Evolutionary conservation across 768 basidiomycete genomes (phyloP), one percentile per base, ranked within the genome.

Genomic region (Rhodotorula taiwanensis): DNA sequence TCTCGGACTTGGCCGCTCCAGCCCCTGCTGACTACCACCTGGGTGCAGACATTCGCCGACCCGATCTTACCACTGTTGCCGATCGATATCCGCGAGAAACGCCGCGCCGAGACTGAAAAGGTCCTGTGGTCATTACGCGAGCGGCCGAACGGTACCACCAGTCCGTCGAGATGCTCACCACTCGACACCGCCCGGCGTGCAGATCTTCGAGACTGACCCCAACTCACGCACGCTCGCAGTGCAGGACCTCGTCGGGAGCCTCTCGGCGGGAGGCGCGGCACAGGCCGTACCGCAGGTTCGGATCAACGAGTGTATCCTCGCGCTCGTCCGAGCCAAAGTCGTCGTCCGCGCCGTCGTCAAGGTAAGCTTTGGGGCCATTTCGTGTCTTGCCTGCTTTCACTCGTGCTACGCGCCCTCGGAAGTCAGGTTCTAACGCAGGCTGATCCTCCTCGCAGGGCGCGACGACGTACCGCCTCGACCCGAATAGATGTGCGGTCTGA

Each of bases 281-380:
- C 27, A 52, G 4, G n/a, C 58, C 23, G 49, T 64, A 42, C 59
- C 67, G 8, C 62, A 62, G 23, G 59, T 64, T 5, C 55, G 67
- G 16, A 54, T 69, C 42, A 69, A 69, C 58, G 62, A 69, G 27
- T 41, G 49, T 25, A 36, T 69, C 13, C 56, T 63, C 15, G 67
- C 67, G 6, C 52, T 69, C 21, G 67, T 69, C 3, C 27, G 67
- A 28, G 63, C 62, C 14, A 69, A 69, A 27, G 56, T 62, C 15
- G 67, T 48, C 4, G 41, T 57, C 33, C 64, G 64, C 55, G 48
- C 34, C 20, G 28, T 64, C 13, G 44, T 44, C 34, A 61, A 59
- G 44, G 67, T 69, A 33, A 31, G 67, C n/a, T 18, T 6, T 8
- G 27, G 11, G 28, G 4, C 16, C 48, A 6, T 18, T 47, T 27